Evolutionary conservation across 1,139 yeast genomes (phyloP).

Genomic region (Nadsonia starkeyi-henricii): DNA sequence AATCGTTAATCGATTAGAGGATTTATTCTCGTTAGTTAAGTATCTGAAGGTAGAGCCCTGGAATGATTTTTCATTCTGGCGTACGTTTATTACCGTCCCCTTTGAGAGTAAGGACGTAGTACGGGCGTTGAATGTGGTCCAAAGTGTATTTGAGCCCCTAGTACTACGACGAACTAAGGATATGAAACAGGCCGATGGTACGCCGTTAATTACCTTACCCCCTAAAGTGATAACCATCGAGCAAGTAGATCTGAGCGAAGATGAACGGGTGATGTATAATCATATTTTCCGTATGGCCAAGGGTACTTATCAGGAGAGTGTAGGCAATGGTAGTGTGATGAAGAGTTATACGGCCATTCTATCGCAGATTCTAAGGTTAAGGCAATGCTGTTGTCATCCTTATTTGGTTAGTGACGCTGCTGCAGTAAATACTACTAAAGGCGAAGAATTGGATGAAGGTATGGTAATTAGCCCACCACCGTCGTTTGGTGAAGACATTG

Average conservation of each 20-base stretch:
- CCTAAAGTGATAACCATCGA: constrained; percentile 60
- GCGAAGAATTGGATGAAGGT: constrained; percentile 8
- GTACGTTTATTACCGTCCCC: constrained; percentile 70
- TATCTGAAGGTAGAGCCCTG: constrained; percentile 77
- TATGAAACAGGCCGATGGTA: constrained; percentile 66
- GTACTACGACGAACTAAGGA: constrained; percentile 74
- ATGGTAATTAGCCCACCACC: background rate
- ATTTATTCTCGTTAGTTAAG: constrained; percentile 62
- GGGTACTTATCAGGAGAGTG: constrained; percentile 49
- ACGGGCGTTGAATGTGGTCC: constrained; percentile 69
- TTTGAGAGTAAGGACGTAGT: constrained; percentile 58
- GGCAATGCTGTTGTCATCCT: constrained; percentile 85
- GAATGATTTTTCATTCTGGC: constrained; percentile 82
- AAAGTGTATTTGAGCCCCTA: constrained; percentile 73
- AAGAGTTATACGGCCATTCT: constrained; percentile 66
- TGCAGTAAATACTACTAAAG: constrained; percentile 11
- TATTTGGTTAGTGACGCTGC: constrained; percentile 37
- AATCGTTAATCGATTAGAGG: constrained; percentile 77
- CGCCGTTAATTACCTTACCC: constrained; percentile 64
- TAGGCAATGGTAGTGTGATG: constrained; percentile 52
- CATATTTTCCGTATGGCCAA: constrained; percentile 62
- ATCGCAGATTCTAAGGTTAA: constrained; percentile 65
- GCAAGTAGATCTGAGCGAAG: constrained; percentile 47
- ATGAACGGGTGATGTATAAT: constrained; percentile 54
- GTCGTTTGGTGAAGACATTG: constrained; percentile 5